Percentiles rank a stretch among this genome's conserved stretches.
Evolutionary conservation across 1,284 basidiomycete genomes (phyloP).

Genomic region (Ceratobasidium sp.): DNA sequence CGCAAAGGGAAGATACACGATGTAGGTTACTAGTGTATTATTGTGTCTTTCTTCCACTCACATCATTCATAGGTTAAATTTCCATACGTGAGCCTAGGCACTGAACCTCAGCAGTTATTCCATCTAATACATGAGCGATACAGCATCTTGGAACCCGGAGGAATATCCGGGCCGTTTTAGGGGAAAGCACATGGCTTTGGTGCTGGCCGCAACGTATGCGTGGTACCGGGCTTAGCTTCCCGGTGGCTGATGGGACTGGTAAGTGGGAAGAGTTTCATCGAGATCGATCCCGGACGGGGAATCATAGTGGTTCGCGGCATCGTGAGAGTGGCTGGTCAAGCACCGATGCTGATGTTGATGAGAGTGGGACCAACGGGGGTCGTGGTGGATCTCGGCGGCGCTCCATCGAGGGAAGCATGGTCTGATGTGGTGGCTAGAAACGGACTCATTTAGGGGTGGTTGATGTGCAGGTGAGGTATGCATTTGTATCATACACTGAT

Average conservation of each 20-base stretch:
- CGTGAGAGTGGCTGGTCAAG: slow-evolving; percentile 33
- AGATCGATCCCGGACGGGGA: slow-evolving; percentile 45
- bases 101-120: slow-evolving; percentile 4
- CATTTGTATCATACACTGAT: slow-evolving; percentile 5
- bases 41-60: background rate
- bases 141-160: slow-evolving; percentile 18
- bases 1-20: slow-evolving; percentile 84
- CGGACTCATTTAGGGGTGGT: slow-evolving; percentile 38
- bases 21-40: slow-evolving; percentile 53
- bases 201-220: slow-evolving; percentile 69
- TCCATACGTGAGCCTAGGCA: slow-evolving; percentile 73
- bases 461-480: slow-evolving; percentile 20
- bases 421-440: slow-evolving; percentile 26
- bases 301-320: slow-evolving; percentile 19
- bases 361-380: slow-evolving; percentile 13
- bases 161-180: slow-evolving; percentile 81
- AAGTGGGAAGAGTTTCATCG: slow-evolving; percentile 67
- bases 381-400: slow-evolving; percentile 30
- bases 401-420: slow-evolving; percentile 35
- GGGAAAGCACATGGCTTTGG: slow-evolving; percentile 76
- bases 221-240: slow-evolving; percentile 79
- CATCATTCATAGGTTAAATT: slow-evolving; percentile 74
- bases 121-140: slow-evolving; percentile 4
- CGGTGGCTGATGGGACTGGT: slow-evolving; percentile 73
- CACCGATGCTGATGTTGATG: slow-evolving; percentile 37